phyloP scores from a whole-genome alignment of 2,329 filamentous ascomycete species.

The Fusarium metavorans region DNA sequence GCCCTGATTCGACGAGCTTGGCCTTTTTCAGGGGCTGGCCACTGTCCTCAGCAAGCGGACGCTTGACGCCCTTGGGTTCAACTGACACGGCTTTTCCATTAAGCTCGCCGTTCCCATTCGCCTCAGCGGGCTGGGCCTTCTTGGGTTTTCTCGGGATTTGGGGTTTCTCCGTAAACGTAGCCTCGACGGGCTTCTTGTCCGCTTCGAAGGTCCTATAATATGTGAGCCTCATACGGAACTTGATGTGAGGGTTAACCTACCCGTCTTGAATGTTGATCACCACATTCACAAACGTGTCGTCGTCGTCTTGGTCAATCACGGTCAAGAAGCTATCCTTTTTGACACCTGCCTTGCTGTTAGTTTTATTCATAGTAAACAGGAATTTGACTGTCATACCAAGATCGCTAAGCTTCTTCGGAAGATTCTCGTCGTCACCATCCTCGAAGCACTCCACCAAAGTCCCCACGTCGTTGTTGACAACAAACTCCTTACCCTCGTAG shows the following conservation, averaged over 20 bases:
- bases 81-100: slow-evolving; percentile 56
- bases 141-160: slow-evolving; percentile 68
- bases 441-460: slow-evolving; percentile 72
- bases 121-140: slow-evolving; percentile 51
- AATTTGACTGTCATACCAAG: slow-evolving; percentile 66
- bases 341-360: slow-evolving; percentile 64
- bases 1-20: slow-evolving; percentile 53
- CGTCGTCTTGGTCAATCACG: slow-evolving; percentile 84
- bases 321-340: slow-evolving; percentile 81
- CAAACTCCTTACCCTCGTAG: slow-evolving; percentile 83
- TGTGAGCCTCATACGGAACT: slow-evolving; percentile 40
- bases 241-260: slow-evolving; percentile 54
- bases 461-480: slow-evolving; percentile 78
- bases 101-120: slow-evolving; percentile 54
- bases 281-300: slow-evolving; percentile 81
- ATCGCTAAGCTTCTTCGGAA: slow-evolving; percentile 82
- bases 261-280: slow-evolving; percentile 76
- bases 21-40: slow-evolving; percentile 62
- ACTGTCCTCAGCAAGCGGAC: slow-evolving; percentile 57
- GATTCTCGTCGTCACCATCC: slow-evolving; percentile 88
- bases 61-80: slow-evolving; percentile 58
- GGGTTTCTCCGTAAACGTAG: slow-evolving; percentile 56
- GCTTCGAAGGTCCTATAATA: slow-evolving; percentile 55
- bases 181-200: slow-evolving; percentile 67
- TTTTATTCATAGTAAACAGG: not conserved